Evolutionary conservation across 331 rosid species (phyloP).

Genomic region (Malus hybrid): DNA sequence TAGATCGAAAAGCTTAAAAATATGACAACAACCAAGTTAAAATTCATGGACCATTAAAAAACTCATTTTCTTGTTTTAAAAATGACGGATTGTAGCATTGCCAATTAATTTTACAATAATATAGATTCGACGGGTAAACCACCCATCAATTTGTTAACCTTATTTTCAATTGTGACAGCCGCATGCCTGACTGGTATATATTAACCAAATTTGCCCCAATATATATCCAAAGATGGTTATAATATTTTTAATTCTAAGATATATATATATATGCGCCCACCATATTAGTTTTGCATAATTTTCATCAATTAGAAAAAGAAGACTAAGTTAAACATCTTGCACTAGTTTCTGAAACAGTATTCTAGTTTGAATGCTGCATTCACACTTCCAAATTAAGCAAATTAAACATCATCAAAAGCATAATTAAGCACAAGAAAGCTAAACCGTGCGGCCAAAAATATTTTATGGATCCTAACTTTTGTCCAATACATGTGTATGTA

Average conservation of each 20-base stretch:
- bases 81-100: too few species aligned
- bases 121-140: slow-evolving; percentile 6
- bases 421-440: neutral
- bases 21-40: too few species aligned
- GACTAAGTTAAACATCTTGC: neutral
- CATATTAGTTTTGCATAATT: too few species aligned
- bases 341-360: neutral
- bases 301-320: neutral
- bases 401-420: neutral
- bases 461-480: neutral
- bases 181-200: neutral
- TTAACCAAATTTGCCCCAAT: neutral
- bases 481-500: neutral
- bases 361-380: neutral
- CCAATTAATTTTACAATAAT: neutral
- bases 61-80: too few species aligned
- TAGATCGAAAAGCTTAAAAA: too few species aligned
- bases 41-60: too few species aligned
- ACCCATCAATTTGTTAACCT: neutral
- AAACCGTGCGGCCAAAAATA: neutral
- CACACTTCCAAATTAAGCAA: neutral
- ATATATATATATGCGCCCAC: too few species aligned
- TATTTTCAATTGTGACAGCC: neutral
- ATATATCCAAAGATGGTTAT: too few species aligned
- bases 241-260: too few species aligned